Evolutionary conservation across 106 monocot species (phyloP), one percentile per base, ranked within the genome.

Genomic region (Dendrobium catenatum): DNA sequence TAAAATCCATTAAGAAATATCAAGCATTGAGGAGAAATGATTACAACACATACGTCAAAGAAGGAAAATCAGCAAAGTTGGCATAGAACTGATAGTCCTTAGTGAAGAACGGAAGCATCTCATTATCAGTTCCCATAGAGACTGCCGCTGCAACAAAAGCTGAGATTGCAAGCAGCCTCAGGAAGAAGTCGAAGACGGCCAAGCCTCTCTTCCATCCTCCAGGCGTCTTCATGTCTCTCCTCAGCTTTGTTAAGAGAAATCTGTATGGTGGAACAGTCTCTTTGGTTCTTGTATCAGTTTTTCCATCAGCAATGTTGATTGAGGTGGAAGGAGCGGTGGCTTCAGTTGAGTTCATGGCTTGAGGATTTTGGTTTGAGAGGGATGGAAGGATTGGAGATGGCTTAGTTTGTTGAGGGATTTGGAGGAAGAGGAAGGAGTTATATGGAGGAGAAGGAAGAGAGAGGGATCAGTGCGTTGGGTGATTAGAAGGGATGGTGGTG

Each of bases 21-120:
- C 44, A 44, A 33, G 33, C 2, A 10, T 9, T 11, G 16, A 51
- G 51, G n/a, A n/a, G 2, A 0, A 9, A 51, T 13, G 51, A 13
- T 51, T 51, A 10, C 29, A 19, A 80, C 9, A 43, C 67, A 5
- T 70, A 78, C 77, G 22, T 4, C 33, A 82, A 6, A 54, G 78
- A 20, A 19, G 82, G 67, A 26, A 78, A 76, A 4, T 82, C 82
- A 31, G 77, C 61, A 41, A 17, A 82, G 51, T 70, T 72, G 19
- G 77, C 82, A 22, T 77, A 55, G 78, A 82, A 82, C 68, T 82
- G 82, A 48, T 70, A 82, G 3, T 77, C 48, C 17, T 66, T 44
- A 2, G 82, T 82, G 82, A 77, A 59, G 77, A 82, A 82, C 6
- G 82, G 82, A 18, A 82, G 82, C 33, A 75, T 82, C 66, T 82